Base-by-base conservation (phyloP, 2,329 filamentous ascomycete species). In the Exserohilum turcica region DNA sequence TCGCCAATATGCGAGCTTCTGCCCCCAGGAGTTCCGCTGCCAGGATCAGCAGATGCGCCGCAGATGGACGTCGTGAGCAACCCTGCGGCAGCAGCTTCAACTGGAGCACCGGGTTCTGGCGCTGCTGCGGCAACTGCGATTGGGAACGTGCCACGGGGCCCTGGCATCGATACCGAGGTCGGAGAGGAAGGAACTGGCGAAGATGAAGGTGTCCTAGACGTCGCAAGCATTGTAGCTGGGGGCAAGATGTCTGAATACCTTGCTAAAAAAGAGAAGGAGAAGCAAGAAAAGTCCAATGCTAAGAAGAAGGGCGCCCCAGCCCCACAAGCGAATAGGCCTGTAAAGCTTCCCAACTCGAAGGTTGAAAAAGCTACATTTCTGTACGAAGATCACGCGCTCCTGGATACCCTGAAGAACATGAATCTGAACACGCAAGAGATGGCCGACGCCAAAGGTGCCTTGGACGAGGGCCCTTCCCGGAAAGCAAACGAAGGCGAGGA, bases 201-300 rank as follows among this genome's bases (percentile, higher is more conserved):
- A 3, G 83, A 85, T 1, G 90, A 93, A 52, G 90, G 90, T 19
- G 89, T 92, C 7, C 79, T 94, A 3, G 89, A 94, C 63, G 89
- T 94, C 40, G 91, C 90, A n/a, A 88, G 84, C 61, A 92, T 94
- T 60, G 90, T 94, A 31, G 89, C 89, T 1, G 89, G 86, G 63
- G 90, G 90, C 28, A 89, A 91, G 72, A 91, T 91, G 63, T 85
- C 86, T 63, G 90, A 94, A 65, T 93, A 92, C 64, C 78, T 94
- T 5, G 90, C 89, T 8, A 90, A 90, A 76, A 91, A 90, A 72
- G 90, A 93, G 68, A 89, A 86, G 70, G 89, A 92, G 68, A 92
- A 90, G 79, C 80, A 81, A 5, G 86, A 89, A 55, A 87, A 85
- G 73, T 76, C 78, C 1, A 76, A 83, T 53, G 79, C 81, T 18